These are phyloP conservation scores for Copromyces sp. DNA, from an alignment of 495 filamentous ascomycete genomes.

Conservation along the genomic window DNA sequence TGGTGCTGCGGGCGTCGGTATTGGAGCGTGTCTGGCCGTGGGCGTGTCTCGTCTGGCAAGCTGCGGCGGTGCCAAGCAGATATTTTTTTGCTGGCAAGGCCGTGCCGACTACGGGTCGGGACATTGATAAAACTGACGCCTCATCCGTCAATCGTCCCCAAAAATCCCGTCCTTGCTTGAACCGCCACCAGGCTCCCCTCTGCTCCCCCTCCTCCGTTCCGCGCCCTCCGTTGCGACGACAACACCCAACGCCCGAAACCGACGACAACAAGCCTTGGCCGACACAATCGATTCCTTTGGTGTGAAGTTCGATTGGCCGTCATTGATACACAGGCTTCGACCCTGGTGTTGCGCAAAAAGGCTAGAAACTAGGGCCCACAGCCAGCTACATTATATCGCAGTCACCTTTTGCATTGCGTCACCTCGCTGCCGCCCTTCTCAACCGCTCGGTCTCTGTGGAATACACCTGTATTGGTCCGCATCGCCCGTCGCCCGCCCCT, in stretches of 20 bases:
- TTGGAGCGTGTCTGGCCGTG: not conserved
- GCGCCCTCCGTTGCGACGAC: not conserved
- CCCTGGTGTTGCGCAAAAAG: not conserved
- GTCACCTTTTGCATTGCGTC: not conserved
- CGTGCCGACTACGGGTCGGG: slow-evolving; percentile 15
- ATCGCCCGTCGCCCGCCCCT: not conserved
- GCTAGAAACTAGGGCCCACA: not conserved
- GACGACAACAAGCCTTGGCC: not conserved
- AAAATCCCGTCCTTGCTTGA: not conserved
- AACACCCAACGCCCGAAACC: not conserved
- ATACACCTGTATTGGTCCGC: not conserved
- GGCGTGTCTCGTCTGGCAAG: slow-evolving; percentile 1
- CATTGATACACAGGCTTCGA: not conserved
- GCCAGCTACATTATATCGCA: not conserved
- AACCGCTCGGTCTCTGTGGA: not conserved
- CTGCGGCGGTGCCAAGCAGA: not conserved
- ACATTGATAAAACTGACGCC: not conserved
- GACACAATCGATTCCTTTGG: not conserved
- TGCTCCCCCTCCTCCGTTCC: not conserved
- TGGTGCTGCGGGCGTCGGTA: not conserved
- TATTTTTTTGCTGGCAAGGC: not conserved
- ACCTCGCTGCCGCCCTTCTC: not conserved
- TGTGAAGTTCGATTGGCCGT: not conserved
- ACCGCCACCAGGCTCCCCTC: not conserved
- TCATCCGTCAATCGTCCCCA: not conserved